Conservation (phyloP, 768 basidiomycete species). For the Podaxis sp. region DNA sequence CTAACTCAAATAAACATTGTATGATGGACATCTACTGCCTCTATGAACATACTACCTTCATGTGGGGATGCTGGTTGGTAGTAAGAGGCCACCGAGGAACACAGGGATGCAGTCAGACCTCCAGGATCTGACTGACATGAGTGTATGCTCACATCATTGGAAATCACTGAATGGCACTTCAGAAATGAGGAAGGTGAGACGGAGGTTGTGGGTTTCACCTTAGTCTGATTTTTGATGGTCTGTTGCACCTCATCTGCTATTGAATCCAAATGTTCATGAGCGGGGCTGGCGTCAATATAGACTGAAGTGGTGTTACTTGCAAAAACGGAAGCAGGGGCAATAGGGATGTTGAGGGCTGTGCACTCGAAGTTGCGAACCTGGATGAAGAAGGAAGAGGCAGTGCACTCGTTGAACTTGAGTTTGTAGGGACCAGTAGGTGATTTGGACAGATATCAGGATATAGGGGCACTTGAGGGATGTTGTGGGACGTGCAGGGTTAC, state of each 20-base stretch:
- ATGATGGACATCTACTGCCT: no score
- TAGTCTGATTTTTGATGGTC: constrained; percentile 62
- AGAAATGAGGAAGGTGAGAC: constrained; percentile 41
- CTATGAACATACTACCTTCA: constrained; percentile 25
- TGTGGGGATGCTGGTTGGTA: constrained; percentile 49
- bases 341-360: no score
- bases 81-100: constrained; percentile 51
- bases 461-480: no score
- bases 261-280: constrained; percentile 71
- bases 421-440: no score
- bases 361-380: no score
- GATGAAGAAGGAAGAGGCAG: no score
- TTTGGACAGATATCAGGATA: no score
- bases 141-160: constrained; percentile 54
- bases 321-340: no score
- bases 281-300: constrained; percentile 16
- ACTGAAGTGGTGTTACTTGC: no score
- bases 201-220: constrained; percentile 36
- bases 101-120: constrained; percentile 45
- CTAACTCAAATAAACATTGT: no score
- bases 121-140: constrained; percentile 55
- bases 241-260: constrained; percentile 79
- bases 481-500: no score
- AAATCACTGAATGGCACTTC: constrained; percentile 51
- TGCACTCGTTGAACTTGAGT: no score